Base-by-base conservation (phyloP, 176 grass and related monocot species). In the Chloris gayana region DNA sequence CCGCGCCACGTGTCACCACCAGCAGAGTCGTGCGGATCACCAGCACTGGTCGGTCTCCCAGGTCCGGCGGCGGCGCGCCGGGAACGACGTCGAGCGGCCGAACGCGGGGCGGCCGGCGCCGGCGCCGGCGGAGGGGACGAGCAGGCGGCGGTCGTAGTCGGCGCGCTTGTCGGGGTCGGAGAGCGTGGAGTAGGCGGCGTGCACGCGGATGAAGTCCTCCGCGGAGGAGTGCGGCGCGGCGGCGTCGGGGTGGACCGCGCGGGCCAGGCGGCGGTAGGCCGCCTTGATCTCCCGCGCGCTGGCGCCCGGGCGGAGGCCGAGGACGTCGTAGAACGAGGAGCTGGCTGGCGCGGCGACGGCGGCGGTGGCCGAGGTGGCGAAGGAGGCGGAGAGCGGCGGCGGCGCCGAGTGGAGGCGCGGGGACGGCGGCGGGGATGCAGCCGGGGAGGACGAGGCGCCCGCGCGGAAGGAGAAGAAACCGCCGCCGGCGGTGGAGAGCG, bases 31-130 rank as follows among this genome's bases (percentile, higher is more conserved):
- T 44, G 41, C 41, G 2, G 41, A 49, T 54, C 50, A 93, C 91
- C 87, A 93, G 85, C 87, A 93, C 82, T 93, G 87, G 62, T 93
- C 87, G 3, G 91, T 93, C 82, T 90, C 91, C 91, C 91, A 93
- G 2, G 85, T 90, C 17, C 91, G 91, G 61, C 82, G 87, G 17
- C 78, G 42, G 66, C 8, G 24, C 30, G 63, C 77, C 0, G 91
- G 87, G 77, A 87, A 90, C 29, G 91, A 67, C 7, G 87, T 74
- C 46, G 63, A 90, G 51, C 0, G 49, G 72, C 8, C 29, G 69
- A 4, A 71, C 27, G 87, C 37, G 7, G 47, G 67, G 67, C 77
- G 35, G 18, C 33, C 42, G 45, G 14, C 68, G 14, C 14, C 46
- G 35, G 14, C 68, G 46, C 1, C 14, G 14, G 50, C 7, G 68